A percentile compares a stretch with the other conserved stretches of the same genome.
Evolutionary conservation across 192 early-diverging fungal genomes (phyloP).

Genomic region (Diversispora eburnea): DNA sequence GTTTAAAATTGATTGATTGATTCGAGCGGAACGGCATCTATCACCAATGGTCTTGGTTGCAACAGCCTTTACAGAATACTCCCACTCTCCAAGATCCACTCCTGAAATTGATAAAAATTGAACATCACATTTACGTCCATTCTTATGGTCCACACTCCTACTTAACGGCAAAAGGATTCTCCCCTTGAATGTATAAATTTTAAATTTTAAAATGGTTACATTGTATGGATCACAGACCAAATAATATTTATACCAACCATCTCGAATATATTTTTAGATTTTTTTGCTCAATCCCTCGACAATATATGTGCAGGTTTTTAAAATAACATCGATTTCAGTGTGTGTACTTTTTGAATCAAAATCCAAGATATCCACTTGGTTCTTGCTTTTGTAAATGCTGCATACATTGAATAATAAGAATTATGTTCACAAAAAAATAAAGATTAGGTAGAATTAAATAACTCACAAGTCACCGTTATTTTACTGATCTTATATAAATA

Average conservation of each 20-base stretch:
- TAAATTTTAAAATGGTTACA: slow-evolving; percentile 18
- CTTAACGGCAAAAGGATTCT: slow-evolving; percentile 29
- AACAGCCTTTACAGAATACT: slow-evolving; percentile 11
- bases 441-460: slow-evolving; percentile 19
- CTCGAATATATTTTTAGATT: slow-evolving; percentile 11
- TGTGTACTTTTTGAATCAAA: neutral
- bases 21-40: neutral
- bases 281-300: slow-evolving; percentile 19
- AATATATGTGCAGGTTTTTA: slow-evolving; percentile 29
- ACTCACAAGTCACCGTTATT: slow-evolving; percentile 32
- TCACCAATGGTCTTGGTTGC: slow-evolving; percentile 14
- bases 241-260: slow-evolving; percentile 31
- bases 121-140: slow-evolving; percentile 23
- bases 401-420: slow-evolving; percentile 23
- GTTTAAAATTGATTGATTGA: slow-evolving; percentile 31
- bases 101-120: slow-evolving; percentile 21
- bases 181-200: slow-evolving; percentile 28
- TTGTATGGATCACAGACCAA: slow-evolving; percentile 9
- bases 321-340: slow-evolving; percentile 30
- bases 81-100: slow-evolving; percentile 26
- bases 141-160: slow-evolving; percentile 2
- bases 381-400: slow-evolving; percentile 26
- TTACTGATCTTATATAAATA: slow-evolving; percentile 26
- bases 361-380: slow-evolving; percentile 26
- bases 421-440: slow-evolving; percentile 19